These are phyloP conservation scores for Wickerhamomyces sp. DNA, from an alignment of 1,139 yeast species.

Conservation along the genomic window DNA sequence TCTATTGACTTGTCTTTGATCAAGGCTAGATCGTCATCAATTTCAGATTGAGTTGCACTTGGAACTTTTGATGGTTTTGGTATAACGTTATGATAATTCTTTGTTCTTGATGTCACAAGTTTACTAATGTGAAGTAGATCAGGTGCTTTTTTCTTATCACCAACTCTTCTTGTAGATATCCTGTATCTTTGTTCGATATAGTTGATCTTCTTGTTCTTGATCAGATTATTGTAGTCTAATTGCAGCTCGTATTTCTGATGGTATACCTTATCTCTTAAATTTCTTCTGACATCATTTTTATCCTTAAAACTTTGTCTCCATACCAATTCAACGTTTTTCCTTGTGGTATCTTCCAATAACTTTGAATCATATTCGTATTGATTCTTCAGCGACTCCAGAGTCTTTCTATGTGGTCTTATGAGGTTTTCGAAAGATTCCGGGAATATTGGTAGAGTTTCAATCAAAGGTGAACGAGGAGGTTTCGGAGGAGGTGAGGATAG, in stretches of 20 bases:
- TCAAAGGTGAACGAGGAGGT: conserved; percentile 5
- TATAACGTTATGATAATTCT: background rate
- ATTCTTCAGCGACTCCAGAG: conserved; percentile 14
- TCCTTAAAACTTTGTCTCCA: conserved; percentile 25
- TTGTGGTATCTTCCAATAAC: conserved; percentile 17
- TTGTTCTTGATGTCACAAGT: background rate
- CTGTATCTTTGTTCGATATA: conserved; percentile 12
- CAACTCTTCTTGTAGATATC: conserved; percentile 13
- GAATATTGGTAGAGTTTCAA: conserved; percentile 22
- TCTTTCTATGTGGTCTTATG: conserved; percentile 15
- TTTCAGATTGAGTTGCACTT: background rate
- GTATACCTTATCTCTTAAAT: conserved; percentile 12
- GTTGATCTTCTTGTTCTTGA: conserved; percentile 8
- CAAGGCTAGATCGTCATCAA: background rate
- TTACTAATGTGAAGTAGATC: background rate
- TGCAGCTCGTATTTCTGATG: conserved; percentile 20
- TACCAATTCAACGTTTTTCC: conserved; percentile 11
- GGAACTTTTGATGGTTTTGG: background rate
- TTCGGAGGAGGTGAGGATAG: conserved; percentile 8
- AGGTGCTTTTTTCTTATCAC: conserved; percentile 8
- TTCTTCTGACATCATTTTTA: conserved; percentile 20
- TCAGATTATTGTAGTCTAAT: conserved; percentile 21
- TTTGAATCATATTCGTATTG: conserved; percentile 19
- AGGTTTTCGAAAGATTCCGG: conserved; percentile 21
- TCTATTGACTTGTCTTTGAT: background rate